Evolutionary conservation across 192 early-diverging fungal species (phyloP).

Genomic region (Bifiguratus adelaidae): DNA sequence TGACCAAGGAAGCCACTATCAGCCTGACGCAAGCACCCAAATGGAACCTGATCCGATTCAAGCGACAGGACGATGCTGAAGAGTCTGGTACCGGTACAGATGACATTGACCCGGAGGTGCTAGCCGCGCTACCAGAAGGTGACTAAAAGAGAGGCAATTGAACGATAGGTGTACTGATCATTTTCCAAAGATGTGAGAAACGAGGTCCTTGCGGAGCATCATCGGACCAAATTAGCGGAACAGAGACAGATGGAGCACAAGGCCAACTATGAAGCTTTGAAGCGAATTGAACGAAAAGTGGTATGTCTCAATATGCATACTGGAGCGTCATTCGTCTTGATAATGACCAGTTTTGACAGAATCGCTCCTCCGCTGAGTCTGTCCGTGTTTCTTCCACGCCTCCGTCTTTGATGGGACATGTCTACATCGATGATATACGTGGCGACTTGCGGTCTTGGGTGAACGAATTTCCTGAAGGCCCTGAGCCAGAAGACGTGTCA

Average conservation of each 20-base stretch:
- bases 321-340: neutral
- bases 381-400: neutral
- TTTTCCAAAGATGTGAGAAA: too few relatives aligned
- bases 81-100: neutral
- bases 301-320: neutral
- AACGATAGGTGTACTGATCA: too few relatives aligned
- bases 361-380: neutral
- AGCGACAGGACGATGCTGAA: neutral
- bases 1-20: neutral
- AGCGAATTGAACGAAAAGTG: neutral
- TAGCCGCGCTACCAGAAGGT: too few relatives aligned
- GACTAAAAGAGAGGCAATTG: too few relatives aligned
- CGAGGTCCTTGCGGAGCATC: too few relatives aligned
- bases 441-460: conserved; percentile 10
- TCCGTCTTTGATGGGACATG: conserved; percentile 6
- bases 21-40: neutral
- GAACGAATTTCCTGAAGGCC: neutral
- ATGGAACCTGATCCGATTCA: neutral
- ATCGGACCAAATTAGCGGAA: too few relatives aligned
- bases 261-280: neutral
- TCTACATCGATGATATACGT: conserved; percentile 9
- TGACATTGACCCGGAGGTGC: too few relatives aligned
- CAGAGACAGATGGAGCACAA: neutral
- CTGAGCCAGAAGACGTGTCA: conserved; percentile 17
- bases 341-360: neutral